A percentile compares a stretch with the other conserved stretches of the same genome.
phyloP scores from a whole-genome alignment of 805 yeast genomes.

The Priceomyces castillae region DNA sequence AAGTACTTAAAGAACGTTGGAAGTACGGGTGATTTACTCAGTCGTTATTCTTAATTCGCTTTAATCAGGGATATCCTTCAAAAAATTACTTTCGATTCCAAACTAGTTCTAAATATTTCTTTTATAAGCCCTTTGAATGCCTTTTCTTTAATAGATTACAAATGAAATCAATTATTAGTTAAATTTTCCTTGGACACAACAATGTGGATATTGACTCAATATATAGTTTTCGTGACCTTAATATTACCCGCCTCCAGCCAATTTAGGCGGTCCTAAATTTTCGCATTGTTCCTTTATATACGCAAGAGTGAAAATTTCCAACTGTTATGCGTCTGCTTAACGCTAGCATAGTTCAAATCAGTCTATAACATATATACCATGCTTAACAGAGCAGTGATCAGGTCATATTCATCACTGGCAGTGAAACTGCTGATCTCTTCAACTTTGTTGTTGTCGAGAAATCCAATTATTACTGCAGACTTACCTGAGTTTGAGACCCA shows the following conservation, averaged over 20 bases:
- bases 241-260: not conserved
- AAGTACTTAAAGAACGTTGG: slow-evolving; percentile 1
- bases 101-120: not conserved
- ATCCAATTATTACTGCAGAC: slow-evolving; percentile 82
- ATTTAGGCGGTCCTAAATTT: not conserved
- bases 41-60: not conserved
- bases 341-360: not conserved
- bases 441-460: slow-evolving; percentile 69
- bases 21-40: not conserved
- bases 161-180: not conserved
- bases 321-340: not conserved
- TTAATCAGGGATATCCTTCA: not conserved
- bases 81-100: not conserved
- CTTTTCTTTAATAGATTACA: not conserved
- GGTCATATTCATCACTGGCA: slow-evolving; percentile 14
- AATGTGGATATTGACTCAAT: no score
- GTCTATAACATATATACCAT: slow-evolving; percentile 1
- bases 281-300: slow-evolving; percentile 8
- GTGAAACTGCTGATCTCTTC: slow-evolving; percentile 30
- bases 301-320: slow-evolving; percentile 17
- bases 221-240: not conserved
- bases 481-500: slow-evolving; percentile 66
- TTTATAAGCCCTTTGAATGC: no score
- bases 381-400: slow-evolving; percentile 9
- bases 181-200: no score